phyloP scores from a whole-genome alignment of 768 basidiomycete species.

The Rhizopogon vinicolor region DNA sequence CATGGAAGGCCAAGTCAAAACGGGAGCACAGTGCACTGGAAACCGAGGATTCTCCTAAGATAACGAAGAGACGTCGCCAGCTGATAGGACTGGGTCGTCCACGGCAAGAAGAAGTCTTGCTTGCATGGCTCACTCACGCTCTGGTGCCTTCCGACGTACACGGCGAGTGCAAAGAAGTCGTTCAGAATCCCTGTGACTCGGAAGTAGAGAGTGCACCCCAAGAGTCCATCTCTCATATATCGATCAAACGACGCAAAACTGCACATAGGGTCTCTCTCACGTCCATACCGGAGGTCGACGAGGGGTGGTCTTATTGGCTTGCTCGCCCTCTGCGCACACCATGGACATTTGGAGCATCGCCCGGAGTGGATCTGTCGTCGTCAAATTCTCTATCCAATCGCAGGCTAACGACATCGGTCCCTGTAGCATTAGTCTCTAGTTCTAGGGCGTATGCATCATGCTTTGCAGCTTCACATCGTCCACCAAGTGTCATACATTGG shows the following conservation, averaged over 20 bases:
- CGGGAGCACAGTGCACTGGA: neutral
- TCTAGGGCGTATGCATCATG: neutral
- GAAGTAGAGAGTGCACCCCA: too few relatives aligned
- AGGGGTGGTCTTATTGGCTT: slow-evolving; percentile 1
- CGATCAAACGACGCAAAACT: neutral
- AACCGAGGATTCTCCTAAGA: neutral
- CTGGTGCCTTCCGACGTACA: neutral
- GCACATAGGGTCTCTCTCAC: neutral
- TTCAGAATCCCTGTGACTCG: too few relatives aligned
- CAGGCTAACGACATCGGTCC: neutral
- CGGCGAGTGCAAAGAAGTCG: neutral
- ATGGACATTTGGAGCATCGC: neutral
- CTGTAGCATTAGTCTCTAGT: neutral
- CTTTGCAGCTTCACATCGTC: neutral
- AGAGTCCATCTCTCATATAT: neutral
- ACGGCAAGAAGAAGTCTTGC: neutral
- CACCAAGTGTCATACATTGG: slow-evolving; percentile 6
- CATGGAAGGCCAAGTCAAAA: neutral
- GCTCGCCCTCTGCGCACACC: slow-evolving; percentile 2
- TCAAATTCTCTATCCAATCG: neutral
- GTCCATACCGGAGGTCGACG: neutral
- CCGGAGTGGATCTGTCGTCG: neutral
- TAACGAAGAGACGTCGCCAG: neutral
- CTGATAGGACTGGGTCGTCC: neutral
- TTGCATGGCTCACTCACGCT: neutral